Percentiles rank a stretch among this genome's conserved stretches.
These are phyloP conservation scores for Agrocybe chaxingu DNA, from an alignment of 768 basidiomycete genomes.

Conservation along the genomic window DNA sequence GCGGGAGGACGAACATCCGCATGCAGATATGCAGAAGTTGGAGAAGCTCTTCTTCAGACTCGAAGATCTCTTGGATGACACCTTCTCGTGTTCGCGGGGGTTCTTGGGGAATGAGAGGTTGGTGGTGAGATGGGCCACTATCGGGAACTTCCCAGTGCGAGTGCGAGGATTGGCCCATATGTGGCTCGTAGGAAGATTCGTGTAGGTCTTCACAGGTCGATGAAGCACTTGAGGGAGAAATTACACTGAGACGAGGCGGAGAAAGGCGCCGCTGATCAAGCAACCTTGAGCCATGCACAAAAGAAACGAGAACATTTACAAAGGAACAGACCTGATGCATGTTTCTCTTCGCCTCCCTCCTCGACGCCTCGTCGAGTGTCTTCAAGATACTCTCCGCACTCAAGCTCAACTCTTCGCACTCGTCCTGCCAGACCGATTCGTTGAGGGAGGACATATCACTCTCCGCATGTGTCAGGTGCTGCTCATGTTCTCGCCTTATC, in stretches of 20 bases:
- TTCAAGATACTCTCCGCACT: slow-evolving; percentile 49
- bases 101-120: background rate
- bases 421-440: slow-evolving; percentile 38
- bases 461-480: slow-evolving; percentile 34
- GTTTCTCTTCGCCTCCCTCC: slow-evolving; percentile 11
- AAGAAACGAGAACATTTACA: background rate
- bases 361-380: slow-evolving; percentile 27
- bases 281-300: background rate
- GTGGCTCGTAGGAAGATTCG: background rate
- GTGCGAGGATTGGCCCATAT: background rate
- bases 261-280: slow-evolving; percentile 5
- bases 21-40: slow-evolving; percentile 62
- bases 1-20: slow-evolving; percentile 71
- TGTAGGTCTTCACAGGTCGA: slow-evolving; percentile 11
- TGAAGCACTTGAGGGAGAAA: slow-evolving; percentile 19
- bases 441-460: slow-evolving; percentile 46
- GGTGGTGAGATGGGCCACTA: background rate
- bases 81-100: slow-evolving; percentile 15
- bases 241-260: slow-evolving; percentile 21
- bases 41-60: slow-evolving; percentile 70
- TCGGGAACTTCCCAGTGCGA: background rate
- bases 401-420: slow-evolving; percentile 36
- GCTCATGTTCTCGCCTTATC: slow-evolving; percentile 9
- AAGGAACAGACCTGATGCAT: slow-evolving; percentile 11
- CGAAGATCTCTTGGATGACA: slow-evolving; percentile 51